phyloP scores from a whole-genome alignment of 2,329 filamentous ascomycete genomes.

The Claviceps sp. region DNA sequence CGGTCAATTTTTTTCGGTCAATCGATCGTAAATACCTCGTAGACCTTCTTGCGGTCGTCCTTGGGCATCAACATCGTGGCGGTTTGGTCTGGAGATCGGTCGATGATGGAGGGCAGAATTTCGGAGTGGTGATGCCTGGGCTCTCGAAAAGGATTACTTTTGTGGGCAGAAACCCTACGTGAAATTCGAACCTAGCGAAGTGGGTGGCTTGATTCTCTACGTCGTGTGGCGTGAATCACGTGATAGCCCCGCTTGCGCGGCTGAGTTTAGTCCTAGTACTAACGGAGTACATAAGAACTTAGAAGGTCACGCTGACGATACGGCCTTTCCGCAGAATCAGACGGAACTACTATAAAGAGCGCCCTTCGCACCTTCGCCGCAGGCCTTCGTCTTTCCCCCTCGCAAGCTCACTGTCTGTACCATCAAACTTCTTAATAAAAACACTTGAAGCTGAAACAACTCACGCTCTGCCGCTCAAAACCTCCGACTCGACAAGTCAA shows the following conservation, averaged over 20 bases:
- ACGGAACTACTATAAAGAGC: not conserved
- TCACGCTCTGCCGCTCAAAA: not conserved
- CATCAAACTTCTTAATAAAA: not conserved
- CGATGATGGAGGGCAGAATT: slow-evolving; percentile 37
- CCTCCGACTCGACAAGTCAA: not conserved
- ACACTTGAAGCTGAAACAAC: not conserved
- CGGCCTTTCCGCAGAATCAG: not conserved
- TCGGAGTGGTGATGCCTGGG: slow-evolving; percentile 20
- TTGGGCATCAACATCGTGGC: slow-evolving; percentile 95
- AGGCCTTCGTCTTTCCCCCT: not conserved
- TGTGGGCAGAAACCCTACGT: slow-evolving; percentile 31
- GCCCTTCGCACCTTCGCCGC: not conserved
- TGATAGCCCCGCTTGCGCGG: slow-evolving; percentile 9
- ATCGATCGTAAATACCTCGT: slow-evolving; percentile 44
- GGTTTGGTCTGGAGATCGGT: slow-evolving; percentile 33
- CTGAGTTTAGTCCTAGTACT: not conserved
- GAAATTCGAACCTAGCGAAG: slow-evolving; percentile 21
- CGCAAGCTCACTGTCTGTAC: not conserved
- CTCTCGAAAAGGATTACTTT: slow-evolving; percentile 33
- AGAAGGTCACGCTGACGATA: not conserved
- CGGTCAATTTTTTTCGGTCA: not conserved
- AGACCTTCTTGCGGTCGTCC: slow-evolving; percentile 99
- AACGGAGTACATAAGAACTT: not conserved
- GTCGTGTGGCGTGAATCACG: slow-evolving; percentile 19
- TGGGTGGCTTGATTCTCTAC: slow-evolving; percentile 16